Conservation (phyloP, 2,329 filamentous ascomycete genomes). For the Botrytis pseudocinerea region DNA sequence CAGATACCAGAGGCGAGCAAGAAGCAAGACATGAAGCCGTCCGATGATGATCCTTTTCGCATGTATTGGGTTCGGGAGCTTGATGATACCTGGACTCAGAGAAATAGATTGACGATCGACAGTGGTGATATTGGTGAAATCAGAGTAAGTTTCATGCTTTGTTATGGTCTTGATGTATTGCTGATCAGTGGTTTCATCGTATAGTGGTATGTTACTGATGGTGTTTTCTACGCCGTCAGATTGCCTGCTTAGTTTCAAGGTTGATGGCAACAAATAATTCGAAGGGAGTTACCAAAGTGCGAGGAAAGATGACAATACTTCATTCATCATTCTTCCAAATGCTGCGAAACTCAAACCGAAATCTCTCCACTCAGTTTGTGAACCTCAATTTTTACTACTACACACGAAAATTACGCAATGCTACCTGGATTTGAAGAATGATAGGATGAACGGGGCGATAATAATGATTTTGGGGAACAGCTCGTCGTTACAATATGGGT, state of each 20-base stretch:
- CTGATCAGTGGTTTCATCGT: neutral
- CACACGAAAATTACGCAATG: neutral
- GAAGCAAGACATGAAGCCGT: constrained; percentile 61
- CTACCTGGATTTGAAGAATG: neutral
- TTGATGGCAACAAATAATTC: neutral
- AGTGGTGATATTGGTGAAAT: constrained; percentile 51
- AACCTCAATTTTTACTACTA: neutral
- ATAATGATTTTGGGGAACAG: neutral
- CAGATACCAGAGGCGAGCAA: constrained; percentile 31
- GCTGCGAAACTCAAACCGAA: neutral
- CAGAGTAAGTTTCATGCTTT: constrained; percentile 37
- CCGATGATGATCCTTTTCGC: constrained; percentile 59
- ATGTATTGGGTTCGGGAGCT: constrained; percentile 63
- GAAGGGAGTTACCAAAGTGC: neutral
- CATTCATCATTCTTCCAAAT: neutral
- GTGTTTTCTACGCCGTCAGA: constrained; percentile 62
- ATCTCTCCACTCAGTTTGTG: neutral
- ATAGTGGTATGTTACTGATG: constrained; percentile 60
- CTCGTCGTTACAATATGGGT: neutral
- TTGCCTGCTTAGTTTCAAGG: constrained; percentile 42
- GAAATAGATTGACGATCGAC: constrained; percentile 61
- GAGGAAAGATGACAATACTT: neutral
- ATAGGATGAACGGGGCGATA: neutral
- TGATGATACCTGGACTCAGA: constrained; percentile 60
- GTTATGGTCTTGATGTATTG: neutral